Evolutionary conservation across 805 yeast genomes (phyloP).

Genomic region (Candida ovalis): DNA sequence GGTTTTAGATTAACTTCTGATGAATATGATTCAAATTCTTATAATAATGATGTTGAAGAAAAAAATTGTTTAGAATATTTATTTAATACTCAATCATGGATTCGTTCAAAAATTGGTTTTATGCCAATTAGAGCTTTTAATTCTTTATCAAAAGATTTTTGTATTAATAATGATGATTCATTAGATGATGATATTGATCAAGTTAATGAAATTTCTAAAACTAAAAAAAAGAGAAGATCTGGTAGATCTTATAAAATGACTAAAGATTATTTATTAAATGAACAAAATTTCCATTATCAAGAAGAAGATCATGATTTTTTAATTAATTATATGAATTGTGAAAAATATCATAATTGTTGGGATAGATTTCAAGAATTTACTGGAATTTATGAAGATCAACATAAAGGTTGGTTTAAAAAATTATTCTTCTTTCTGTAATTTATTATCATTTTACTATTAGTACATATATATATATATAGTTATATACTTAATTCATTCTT

Average conservation of each 20-base stretch:
- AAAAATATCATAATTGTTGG: slow-evolving; percentile 36
- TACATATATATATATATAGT: background rate
- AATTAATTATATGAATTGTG: slow-evolving; percentile 39
- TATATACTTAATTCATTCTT: no score
- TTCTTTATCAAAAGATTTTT: slow-evolving; percentile 36
- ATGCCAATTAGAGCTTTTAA: slow-evolving; percentile 36
- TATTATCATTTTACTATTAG: background rate
- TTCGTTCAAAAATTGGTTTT: slow-evolving; percentile 37
- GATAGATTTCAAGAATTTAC: slow-evolving; percentile 37
- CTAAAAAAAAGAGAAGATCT: slow-evolving; percentile 23
- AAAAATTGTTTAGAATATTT: slow-evolving; percentile 37
- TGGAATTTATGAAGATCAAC: slow-evolving; percentile 29
- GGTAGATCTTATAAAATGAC: slow-evolving; percentile 11
- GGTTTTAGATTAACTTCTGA: slow-evolving; percentile 28
- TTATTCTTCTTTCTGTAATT: slow-evolving; percentile 13
- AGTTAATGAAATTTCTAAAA: slow-evolving; percentile 24
- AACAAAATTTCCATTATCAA: slow-evolving; percentile 32
- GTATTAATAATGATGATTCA: slow-evolving; percentile 25
- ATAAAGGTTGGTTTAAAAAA: slow-evolving; percentile 30
- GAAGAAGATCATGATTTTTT: slow-evolving; percentile 36
- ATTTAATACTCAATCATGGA: slow-evolving; percentile 35
- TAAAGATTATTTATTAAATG: slow-evolving; percentile 16
- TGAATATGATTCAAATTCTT: slow-evolving; percentile 32
- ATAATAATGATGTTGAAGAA: slow-evolving; percentile 36
- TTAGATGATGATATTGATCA: slow-evolving; percentile 3